Evolutionary conservation across 2,329 filamentous ascomycete genomes (phyloP), one percentile per base, ranked within the genome.

Genomic region (Didymella glomerata): DNA sequence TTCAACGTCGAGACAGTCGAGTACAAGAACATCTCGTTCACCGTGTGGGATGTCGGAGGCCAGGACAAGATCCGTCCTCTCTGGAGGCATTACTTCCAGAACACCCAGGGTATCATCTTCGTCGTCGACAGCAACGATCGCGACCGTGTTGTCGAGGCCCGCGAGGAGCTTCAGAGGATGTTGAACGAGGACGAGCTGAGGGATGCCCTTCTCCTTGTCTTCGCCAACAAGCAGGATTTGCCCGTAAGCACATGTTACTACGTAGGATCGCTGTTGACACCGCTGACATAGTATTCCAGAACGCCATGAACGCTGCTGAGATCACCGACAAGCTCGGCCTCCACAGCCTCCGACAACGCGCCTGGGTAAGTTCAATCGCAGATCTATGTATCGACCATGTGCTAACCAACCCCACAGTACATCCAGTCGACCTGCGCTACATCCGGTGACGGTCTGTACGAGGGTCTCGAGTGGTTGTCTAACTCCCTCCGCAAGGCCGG

Each of bases 261-360:
- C 16, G 22, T 42, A 51, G 32, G 24, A 48, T 30, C 4, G 28
- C 24, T 2, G 16, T 4, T 28, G 48, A 49, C 18, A 59, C 44
- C 36, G 42, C 59, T 61, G 42, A 61, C 59, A 54, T 22, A 2
- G n/a, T 24, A 18, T 40, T 44, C 20, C 76, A 97, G 93, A 98
- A 98, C 79, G 95, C 95, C 82, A 98, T 98, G 95, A 97, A 96
- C 84, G 94, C 95, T 77, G 94, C 95, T 78, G 95, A 99, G 86
- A 98, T 99, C 82, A 99, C 95, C 82, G 94, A 99, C 85, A 97
- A 98, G 89, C 92, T 99, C 82, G 95, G 95, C 79, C 93, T 99
- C 77, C 94, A 98, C 89, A 96, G 92, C 85, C 86, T 99, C 87
- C 92, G 93, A 87, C 92, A 97, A 86, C 93, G 95, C 81, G 91